These are phyloP conservation scores for Candida caryicola DNA, from an alignment of 805 yeast genomes.

Conservation along the genomic window DNA sequence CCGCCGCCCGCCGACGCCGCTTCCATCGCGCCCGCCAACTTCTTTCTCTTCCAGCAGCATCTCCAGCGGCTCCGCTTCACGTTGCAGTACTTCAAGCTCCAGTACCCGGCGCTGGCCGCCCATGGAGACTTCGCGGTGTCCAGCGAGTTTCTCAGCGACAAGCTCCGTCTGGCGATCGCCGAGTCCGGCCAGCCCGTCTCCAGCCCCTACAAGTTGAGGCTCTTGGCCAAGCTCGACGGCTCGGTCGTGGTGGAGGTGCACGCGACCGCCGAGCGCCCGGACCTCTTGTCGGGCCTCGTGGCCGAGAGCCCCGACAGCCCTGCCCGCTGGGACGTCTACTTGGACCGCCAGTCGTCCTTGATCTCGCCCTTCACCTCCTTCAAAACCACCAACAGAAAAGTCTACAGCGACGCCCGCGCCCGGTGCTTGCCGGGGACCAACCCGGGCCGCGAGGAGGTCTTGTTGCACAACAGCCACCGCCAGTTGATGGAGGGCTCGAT, in stretches of 20 bases:
- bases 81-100: slow-evolving; percentile 45
- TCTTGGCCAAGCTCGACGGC: slow-evolving; percentile 30
- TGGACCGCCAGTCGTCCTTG: slow-evolving; percentile 52
- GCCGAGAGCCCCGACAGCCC: neutral
- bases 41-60: slow-evolving; percentile 67
- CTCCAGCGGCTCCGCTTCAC: slow-evolving; percentile 55
- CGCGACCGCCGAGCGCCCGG: slow-evolving; percentile 20
- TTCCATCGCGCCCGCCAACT: slow-evolving; percentile 31
- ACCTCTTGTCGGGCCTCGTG: slow-evolving; percentile 31
- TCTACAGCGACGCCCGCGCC: slow-evolving; percentile 60
- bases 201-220: slow-evolving; percentile 32
- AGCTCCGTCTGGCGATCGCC: slow-evolving; percentile 26
- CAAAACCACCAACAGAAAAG: slow-evolving; percentile 74
- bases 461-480: slow-evolving; percentile 54
- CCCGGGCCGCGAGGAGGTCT: slow-evolving; percentile 62
- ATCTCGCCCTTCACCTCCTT: slow-evolving; percentile 80
- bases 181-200: slow-evolving; percentile 19
- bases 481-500: slow-evolving; percentile 79
- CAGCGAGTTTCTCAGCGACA: slow-evolving; percentile 37
- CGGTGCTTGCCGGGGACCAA: slow-evolving; percentile 40
- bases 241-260: slow-evolving; percentile 31
- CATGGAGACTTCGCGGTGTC: slow-evolving; percentile 36
- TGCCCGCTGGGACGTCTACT: slow-evolving; percentile 68
- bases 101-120: neutral
- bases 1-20: slow-evolving; percentile 25